These are phyloP conservation scores for Oropetium thomaeum DNA, from an alignment of 176 grass and related monocot genomes.

Conservation along the genomic window DNA sequence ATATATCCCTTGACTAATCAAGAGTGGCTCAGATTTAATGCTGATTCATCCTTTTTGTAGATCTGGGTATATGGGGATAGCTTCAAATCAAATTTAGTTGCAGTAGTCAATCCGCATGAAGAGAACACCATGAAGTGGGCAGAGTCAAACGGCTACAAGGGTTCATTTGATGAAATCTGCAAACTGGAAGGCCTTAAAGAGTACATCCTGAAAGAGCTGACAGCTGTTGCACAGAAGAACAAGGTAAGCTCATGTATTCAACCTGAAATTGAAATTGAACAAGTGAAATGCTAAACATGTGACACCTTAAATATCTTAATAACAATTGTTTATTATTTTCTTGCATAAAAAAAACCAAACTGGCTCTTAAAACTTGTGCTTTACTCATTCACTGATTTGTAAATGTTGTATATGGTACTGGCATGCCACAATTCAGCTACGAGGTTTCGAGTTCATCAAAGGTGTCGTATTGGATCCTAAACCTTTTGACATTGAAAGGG, in stretches of 20 bases:
- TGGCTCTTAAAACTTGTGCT: not conserved
- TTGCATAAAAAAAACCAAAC: slow-evolving; percentile 9
- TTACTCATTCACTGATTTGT: slow-evolving; percentile 14
- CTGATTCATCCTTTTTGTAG: slow-evolving; percentile 36
- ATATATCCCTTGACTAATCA: not conserved
- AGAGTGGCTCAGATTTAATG: slow-evolving; percentile 2
- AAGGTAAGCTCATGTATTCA: slow-evolving; percentile 56
- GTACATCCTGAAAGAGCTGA: slow-evolving; percentile 74
- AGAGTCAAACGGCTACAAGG: slow-evolving; percentile 59
- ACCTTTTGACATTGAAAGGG: slow-evolving; percentile 93
- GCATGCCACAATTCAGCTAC: slow-evolving; percentile 49
- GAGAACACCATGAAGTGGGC: slow-evolving; percentile 89
- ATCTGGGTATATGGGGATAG: slow-evolving; percentile 98
- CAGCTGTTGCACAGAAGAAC: slow-evolving; percentile 69
- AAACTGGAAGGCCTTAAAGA: slow-evolving; percentile 57
- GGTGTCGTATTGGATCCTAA: slow-evolving; percentile 68
- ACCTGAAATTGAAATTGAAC: not conserved
- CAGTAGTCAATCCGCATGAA: slow-evolving; percentile 78
- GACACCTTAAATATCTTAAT: slow-evolving; percentile 1
- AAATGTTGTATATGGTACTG: slow-evolving; percentile 15
- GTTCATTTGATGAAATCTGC: slow-evolving; percentile 65
- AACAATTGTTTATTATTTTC: not conserved
- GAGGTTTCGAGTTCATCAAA: slow-evolving; percentile 90
- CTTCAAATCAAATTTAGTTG: slow-evolving; percentile 80
- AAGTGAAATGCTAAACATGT: slow-evolving; percentile 16